Evolutionary conservation across 2,329 filamentous ascomycete genomes (phyloP), one percentile per base, ranked within the genome.

Genomic region (Aspergillaceae sp.): DNA sequence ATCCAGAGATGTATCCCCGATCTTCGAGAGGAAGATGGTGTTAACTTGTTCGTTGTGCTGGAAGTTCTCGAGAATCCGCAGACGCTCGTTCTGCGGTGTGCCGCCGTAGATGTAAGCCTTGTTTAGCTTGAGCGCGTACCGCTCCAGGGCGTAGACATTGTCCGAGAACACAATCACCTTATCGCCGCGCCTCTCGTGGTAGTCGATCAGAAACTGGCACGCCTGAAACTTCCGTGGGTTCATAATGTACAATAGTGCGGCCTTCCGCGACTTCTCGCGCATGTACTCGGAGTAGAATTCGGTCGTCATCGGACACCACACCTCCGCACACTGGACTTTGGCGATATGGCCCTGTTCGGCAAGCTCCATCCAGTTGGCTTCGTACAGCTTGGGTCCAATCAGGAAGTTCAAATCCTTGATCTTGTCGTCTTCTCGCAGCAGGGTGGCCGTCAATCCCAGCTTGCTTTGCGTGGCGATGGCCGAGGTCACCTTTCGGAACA

Each of bases 361-460:
- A 36, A 98, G 78, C 66, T 98, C 92, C 83, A 97, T 95, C 92
- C 92, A 98, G 65, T 98, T 98, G 29, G 92, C 92, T 68, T 98
- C 92, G 63, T 95, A 98, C 0, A 98, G 75, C 66, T 98, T 98
- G 0, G 92, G 92, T 0, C 92, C 92, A 59, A 98, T 97, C 48
- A 98, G 72, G 63, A 97, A 98, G 66, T 98, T 98, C 40, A 98
- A 70, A 73, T 97, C 90, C 28, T 87, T 87, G 62, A 98, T 98
- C 72, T 97, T 97, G 74, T 98, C 91, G 60, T 98, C 92, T 69
- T 98, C 92, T 73, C 92, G 81, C 10, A 98, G 80, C 7, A 98
- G 73, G 0, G 92, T 98, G 0, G 92, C 92, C 0, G 92, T 98
- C 35, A 98, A 74, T 5, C 92, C 92, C 5, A 98, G 79, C 67